These are phyloP conservation scores for Aspergillus wentii DNA, from an alignment of 495 filamentous ascomycete genomes.

Conservation along the genomic window DNA sequence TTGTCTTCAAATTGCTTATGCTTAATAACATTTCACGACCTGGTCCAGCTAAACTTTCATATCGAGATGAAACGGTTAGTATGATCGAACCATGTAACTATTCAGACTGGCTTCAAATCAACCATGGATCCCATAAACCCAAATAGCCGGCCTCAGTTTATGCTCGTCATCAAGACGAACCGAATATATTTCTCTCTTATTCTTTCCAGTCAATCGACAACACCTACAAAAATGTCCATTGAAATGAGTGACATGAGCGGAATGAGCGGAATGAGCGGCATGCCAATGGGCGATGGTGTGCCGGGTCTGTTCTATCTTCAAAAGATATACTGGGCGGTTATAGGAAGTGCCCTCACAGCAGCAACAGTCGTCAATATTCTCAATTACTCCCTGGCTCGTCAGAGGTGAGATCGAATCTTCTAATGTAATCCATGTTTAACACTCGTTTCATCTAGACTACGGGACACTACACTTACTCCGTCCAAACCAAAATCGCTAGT, in stretches of 20 bases:
- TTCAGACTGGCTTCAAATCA: too few species aligned
- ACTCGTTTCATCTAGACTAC: constrained; percentile 13
- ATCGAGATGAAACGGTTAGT: too few species aligned
- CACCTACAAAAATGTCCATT: constrained; percentile 21
- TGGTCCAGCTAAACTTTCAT: too few species aligned
- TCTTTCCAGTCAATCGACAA: too few species aligned
- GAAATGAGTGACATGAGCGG: constrained; percentile 24
- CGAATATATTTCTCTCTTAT: neutral
- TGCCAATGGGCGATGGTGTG: constrained; percentile 44
- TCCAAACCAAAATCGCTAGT: constrained; percentile 60
- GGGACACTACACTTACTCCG: constrained; percentile 39
- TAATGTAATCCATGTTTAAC: neutral
- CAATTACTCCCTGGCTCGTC: constrained; percentile 37
- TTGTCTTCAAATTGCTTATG: too few species aligned
- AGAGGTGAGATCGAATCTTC: constrained; percentile 35
- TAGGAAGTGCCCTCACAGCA: constrained; percentile 48
- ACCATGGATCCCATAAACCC: too few species aligned
- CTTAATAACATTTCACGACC: too few species aligned
- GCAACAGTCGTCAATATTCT: constrained; percentile 46
- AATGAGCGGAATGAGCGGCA: constrained; percentile 24
- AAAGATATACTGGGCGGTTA: constrained; percentile 58
- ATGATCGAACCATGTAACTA: too few species aligned
- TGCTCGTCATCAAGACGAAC: too few species aligned
- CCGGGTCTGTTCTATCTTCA: constrained; percentile 43
- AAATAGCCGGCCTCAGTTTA: too few species aligned